Evolutionary conservation across 208 protist species (phyloP), one percentile per base, ranked within the genome.

Genomic region (Leishmania major): DNA sequence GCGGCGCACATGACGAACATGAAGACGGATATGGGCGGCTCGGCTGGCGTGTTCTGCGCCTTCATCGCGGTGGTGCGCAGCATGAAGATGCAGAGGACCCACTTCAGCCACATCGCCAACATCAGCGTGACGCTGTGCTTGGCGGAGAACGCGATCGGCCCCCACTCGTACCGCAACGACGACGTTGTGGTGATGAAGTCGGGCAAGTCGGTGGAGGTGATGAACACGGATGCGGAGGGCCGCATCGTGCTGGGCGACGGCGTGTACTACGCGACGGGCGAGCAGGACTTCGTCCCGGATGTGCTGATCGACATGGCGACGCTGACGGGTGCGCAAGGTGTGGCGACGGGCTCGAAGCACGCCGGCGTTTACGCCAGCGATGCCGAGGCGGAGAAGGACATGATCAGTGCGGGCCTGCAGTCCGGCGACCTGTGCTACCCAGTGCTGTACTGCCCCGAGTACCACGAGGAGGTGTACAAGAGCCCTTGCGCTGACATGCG

Each of bases 171-270:
- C 79, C 91, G 93, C 76, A 95, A 95, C 82, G 95, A 97, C 80
- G 95, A 98, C 77, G 90, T 98, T 77, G 62, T 97, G 25, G 77
- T 90, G 10, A 91, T 97, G 89, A 94, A 97, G 83, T 95, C 89
- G 15, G 95, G 95, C 35, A 96, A 96, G 87, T 92, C 94, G 19
- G 87, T 98, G 37, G 95, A 98, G 87, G 84, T 98, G 60, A 94
- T 92, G 77, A 98, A 98, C 91, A 97, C 95, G 8, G 95, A 98
- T 82, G 95, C 95, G 15, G 95, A 98, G 84, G 95, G 96, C 51
- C 93, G 96, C 77, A 87, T 98, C 35, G 92, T 94, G 51, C 90
- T 98, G 31, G 94, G 88, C 51, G 96, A 98, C 80, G 96, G 92
- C 74, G 91, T 98, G 40, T 89, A 84, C 85, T 94, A 97, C 86